These are phyloP conservation scores for Iberis pinnata DNA, from an alignment of 345 rosid species.

Conservation along the genomic window DNA sequence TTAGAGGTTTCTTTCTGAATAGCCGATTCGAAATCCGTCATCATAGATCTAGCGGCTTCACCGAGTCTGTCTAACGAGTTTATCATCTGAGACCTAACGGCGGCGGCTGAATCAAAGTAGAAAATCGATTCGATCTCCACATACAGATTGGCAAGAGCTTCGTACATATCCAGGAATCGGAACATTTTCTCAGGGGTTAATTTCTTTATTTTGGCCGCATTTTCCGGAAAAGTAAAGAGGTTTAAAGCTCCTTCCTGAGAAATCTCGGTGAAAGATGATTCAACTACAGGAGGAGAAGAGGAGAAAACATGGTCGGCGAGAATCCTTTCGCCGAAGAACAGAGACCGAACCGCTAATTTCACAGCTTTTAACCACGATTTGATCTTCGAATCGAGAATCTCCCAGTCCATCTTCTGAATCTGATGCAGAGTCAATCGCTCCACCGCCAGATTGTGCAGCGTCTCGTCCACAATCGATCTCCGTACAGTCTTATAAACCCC, in stretches of 20 bases:
- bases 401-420: conserved; percentile 63
- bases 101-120: conserved; percentile 40
- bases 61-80: conserved; percentile 50
- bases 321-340: conserved; percentile 61
- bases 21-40: conserved; percentile 56
- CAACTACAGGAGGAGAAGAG: conserved; percentile 21
- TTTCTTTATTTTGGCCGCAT: conserved; percentile 42
- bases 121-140: conserved; percentile 62
- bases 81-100: conserved; percentile 45
- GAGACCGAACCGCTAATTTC: conserved; percentile 42
- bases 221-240: conserved; percentile 61
- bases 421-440: conserved; percentile 43
- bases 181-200: conserved; percentile 65
- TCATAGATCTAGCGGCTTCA: conserved; percentile 41
- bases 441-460: conserved; percentile 43
- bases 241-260: conserved; percentile 54
- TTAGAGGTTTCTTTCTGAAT: conserved; percentile 58
- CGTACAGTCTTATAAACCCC: conserved; percentile 46
- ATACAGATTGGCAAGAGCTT: conserved; percentile 48
- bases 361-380: conserved; percentile 60
- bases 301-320: conserved; percentile 75
- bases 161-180: conserved; percentile 61
- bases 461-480: conserved; percentile 68
- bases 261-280: conserved; percentile 53
- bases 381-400: conserved; percentile 49